A percentile compares a stretch with the other conserved stretches of the same genome.
phyloP scores from a whole-genome alignment of 2,329 filamentous ascomycete genomes.

The Fusarium sarcochroum region DNA sequence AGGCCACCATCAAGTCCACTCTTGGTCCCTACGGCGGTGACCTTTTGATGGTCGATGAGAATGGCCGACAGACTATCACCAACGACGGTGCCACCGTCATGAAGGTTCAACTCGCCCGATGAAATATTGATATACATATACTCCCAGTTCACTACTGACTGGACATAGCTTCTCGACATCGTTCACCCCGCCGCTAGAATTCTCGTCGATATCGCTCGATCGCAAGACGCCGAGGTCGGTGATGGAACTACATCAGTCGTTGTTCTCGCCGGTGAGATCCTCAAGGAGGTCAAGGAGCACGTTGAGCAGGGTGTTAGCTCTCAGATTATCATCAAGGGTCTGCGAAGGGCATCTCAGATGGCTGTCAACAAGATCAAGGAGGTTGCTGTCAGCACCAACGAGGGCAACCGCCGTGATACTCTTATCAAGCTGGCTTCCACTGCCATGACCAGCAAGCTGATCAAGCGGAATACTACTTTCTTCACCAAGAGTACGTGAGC shows the following conservation, averaged over 20 bases:
- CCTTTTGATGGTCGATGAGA: conserved; percentile 93
- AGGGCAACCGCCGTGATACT: conserved; percentile 88
- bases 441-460: conserved; percentile 99
- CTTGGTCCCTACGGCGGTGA: conserved; percentile 97
- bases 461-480: conserved; percentile 96
- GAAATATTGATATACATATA: neutral
- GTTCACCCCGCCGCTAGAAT: conserved; percentile 97
- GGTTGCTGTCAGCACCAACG: conserved; percentile 88
- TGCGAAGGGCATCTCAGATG: conserved; percentile 88
- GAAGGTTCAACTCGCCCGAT: conserved; percentile 74
- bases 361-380: conserved; percentile 99
- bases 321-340: conserved; percentile 96
- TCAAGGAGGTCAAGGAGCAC: conserved; percentile 96
- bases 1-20: conserved; percentile 95
- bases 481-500: conserved; percentile 89
- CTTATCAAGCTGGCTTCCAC: conserved; percentile 91
- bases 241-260: conserved; percentile 98
- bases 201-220: conserved; percentile 97
- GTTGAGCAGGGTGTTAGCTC: conserved; percentile 98
- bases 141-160: conserved; percentile 16
- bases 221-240: conserved; percentile 98
- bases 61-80: conserved; percentile 96
- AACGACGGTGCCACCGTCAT: conserved; percentile 99
- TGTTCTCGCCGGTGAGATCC: conserved; percentile 94
- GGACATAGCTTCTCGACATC: conserved; percentile 88